A percentile compares a stretch with the other conserved stretches of the same genome.
Evolutionary conservation across 2,329 filamentous ascomycete genomes (phyloP).

Genomic region (Sarocladium strictum): DNA sequence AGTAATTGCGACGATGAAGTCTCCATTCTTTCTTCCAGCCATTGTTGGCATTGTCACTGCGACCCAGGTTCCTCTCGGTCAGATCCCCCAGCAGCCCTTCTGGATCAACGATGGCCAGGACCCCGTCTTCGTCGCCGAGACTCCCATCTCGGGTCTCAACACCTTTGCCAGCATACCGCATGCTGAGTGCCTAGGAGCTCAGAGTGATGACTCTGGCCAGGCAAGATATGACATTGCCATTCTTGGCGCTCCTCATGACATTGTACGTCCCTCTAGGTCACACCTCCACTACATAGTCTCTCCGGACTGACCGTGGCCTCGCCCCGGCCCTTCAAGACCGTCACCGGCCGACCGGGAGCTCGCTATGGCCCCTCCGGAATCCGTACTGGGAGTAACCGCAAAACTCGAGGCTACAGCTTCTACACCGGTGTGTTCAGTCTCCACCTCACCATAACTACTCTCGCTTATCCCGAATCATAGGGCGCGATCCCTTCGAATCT

Average conservation of each 20-base stretch:
- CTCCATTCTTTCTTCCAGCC: not conserved
- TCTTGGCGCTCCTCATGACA: conserved; percentile 17
- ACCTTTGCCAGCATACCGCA: conserved; percentile 8
- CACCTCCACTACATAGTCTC: too few species aligned
- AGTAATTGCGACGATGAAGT: not conserved
- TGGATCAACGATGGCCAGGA: conserved; percentile 1
- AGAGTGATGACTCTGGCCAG: not conserved
- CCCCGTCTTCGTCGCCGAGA: conserved; percentile 7
- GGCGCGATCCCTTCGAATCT: conserved; percentile 70
- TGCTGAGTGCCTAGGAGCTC: conserved; percentile 1
- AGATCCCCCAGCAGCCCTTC: conserved; percentile 3
- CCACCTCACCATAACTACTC: not conserved
- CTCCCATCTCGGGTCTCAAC: conserved; percentile 2
- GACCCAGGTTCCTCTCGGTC: not conserved
- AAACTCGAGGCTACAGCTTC: conserved; percentile 10
- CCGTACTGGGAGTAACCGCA: conserved; percentile 55
- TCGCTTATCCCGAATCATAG: conserved; percentile 32
- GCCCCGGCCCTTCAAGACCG: conserved; percentile 72
- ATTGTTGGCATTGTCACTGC: not conserved
- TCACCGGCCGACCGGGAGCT: conserved; percentile 67
- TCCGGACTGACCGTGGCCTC: conserved; percentile 60
- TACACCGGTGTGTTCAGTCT: conserved; percentile 10
- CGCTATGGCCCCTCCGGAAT: conserved; percentile 81
- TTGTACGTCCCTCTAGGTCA: conserved; percentile 12
- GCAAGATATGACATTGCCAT: conserved; percentile 15